Evolutionary conservation across 2,329 filamentous ascomycete species (phyloP).

Genomic region (Thermoascus crustaceus): DNA sequence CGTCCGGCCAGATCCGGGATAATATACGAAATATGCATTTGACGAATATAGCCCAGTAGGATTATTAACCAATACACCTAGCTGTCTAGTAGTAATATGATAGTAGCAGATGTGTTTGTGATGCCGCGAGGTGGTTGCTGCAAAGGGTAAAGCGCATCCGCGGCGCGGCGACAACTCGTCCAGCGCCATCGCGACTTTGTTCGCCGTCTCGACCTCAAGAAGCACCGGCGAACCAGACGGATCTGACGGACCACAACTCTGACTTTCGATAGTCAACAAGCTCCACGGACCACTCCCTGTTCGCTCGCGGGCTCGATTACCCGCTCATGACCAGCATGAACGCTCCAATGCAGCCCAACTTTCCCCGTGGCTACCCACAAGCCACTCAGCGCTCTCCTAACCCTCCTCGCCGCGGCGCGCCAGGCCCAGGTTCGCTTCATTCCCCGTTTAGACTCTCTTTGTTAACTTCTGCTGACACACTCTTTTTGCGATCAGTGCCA

Average conservation of each 20-base stretch:
- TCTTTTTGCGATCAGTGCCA: conserved; percentile 13
- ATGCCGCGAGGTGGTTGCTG: conserved; percentile 8
- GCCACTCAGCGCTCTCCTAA: conserved; percentile 34
- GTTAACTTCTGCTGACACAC: conserved; percentile 9
- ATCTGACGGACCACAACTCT: conserved; percentile 1
- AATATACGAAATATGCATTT: too few species aligned
- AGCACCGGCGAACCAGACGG: conserved; percentile 5
- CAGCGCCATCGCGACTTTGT: conserved; percentile 25
- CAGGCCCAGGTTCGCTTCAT: conserved; percentile 29
- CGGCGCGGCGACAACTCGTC: conserved; percentile 16
- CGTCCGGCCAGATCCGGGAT: too few species aligned
- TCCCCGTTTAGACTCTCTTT: conserved; percentile 8
- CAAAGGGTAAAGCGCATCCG: conserved; percentile 28
- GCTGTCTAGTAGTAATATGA: too few species aligned
- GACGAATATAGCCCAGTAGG: too few species aligned
- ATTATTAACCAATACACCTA: too few species aligned
- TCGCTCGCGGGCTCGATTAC: conserved; percentile 5
- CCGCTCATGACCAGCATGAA: conserved; percentile 22
- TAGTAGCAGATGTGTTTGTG: not conserved
- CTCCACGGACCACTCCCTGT: not conserved
- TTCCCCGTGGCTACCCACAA: conserved; percentile 33
- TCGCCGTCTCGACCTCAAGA: conserved; percentile 10
- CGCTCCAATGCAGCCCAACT: conserved; percentile 35
- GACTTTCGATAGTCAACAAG: not conserved
- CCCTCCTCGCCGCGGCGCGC: conserved; percentile 32